Evolutionary conservation across 768 basidiomycete genomes (phyloP), one percentile per base, ranked within the genome.

Genomic region (Leccinum ochraceum): DNA sequence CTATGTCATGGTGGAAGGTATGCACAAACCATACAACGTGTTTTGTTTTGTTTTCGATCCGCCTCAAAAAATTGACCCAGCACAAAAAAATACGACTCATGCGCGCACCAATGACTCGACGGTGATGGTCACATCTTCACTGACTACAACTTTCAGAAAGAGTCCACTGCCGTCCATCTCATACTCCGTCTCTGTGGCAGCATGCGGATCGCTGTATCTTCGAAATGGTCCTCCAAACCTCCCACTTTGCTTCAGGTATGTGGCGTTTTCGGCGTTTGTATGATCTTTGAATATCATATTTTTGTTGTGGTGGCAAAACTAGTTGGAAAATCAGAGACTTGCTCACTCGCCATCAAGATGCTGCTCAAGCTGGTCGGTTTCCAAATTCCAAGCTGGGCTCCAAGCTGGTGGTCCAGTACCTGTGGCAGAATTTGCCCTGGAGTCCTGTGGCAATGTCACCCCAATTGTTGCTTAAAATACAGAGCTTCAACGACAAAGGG

Each of bases 381-480:
- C 85, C 76, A 86, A 87, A 32, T 11, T 32, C 32, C 32, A 32
- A 32, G 67, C 87, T 92, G 72, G 94, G 94, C 26, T 83, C 91
- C 39, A 97, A 96, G 76, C 86, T 98, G 61, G 86, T 85, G 1
- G 77, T 76, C 52, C 94, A 96, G 73, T 98, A 42, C 95, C 95
- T 39, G 91, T 95, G 20, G 89, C 94, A 24, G 92, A 97, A 79
- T 98, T 94, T 74, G 92, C 98, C 61, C 88, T 98, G 63, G 95
- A 98, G 74, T 81, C 93, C 1, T 98, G 98, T 71, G 96, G 96
- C 16, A 90, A 92, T 67, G 92, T 20, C 89, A 94, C 94, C 1
- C 84, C 93, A 97, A 97, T 69, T 98, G 96, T 36, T 89, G 94
- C 52, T 97, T 95, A 59, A 95, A 96, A 74, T 99, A 99, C 74